Conservation (phyloP, 352 stramenopile species). For the Globisporangium okanoganense region DNA sequence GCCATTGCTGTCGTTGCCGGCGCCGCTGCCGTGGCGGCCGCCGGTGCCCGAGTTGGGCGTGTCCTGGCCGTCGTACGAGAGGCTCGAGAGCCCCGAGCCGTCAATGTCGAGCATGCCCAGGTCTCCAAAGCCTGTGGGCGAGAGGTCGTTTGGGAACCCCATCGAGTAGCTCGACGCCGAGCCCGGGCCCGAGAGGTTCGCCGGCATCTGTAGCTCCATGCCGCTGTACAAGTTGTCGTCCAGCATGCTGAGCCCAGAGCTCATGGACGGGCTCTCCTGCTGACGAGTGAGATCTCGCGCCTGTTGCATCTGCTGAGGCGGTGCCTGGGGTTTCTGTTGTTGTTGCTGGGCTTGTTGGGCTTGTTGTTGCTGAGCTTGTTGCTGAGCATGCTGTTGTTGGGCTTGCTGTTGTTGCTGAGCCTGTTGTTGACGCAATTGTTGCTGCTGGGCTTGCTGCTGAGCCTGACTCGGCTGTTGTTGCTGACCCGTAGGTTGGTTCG, state of each 20-base stretch:
- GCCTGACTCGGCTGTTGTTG: constrained; percentile 27
- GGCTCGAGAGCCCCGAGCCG: constrained; percentile 30
- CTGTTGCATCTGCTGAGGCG: constrained; percentile 19
- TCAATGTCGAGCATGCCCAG: constrained; percentile 68
- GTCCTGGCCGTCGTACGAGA: constrained; percentile 39
- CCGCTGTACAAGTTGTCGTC: constrained; percentile 58
- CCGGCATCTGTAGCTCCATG: constrained; percentile 67
- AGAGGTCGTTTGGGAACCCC: constrained; percentile 60
- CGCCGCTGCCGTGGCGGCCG: constrained; percentile 19
- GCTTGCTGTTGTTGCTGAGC: constrained; percentile 24
- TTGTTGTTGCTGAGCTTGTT: constrained; percentile 16
- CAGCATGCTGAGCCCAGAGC: constrained; percentile 42
- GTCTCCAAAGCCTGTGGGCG: constrained; percentile 67
- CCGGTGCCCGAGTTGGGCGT: constrained; percentile 24
- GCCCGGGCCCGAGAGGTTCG: constrained; percentile 31
- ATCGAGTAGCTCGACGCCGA: constrained; percentile 43
- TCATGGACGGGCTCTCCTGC: constrained; percentile 45
- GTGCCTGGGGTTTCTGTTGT: constrained; percentile 18
- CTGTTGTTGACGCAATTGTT: constrained; percentile 15
- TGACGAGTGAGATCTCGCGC: constrained; percentile 15
- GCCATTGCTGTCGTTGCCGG: constrained; percentile 23
- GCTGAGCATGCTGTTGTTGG: constrained; percentile 13
- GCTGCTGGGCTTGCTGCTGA: constrained; percentile 9
- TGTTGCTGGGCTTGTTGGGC: constrained; percentile 14
- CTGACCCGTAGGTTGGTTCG: constrained; percentile 20